Conservation (phyloP, 169 alveolate genomes). For the Ichthyophthirius multifiliis region DNA sequence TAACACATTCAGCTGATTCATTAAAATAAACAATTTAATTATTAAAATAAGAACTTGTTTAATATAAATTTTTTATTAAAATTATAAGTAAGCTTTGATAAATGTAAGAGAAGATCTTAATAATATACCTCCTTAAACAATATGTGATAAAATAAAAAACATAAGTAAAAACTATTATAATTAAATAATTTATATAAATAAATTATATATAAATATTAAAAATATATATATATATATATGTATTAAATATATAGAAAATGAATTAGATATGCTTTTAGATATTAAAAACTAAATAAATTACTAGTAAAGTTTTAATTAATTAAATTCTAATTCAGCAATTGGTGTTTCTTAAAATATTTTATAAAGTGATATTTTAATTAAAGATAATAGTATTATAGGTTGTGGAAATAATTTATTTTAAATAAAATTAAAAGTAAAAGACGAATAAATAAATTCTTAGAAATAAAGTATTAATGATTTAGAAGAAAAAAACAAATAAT, state of each 20-base stretch:
- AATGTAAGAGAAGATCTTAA: neutral
- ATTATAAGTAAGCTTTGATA: neutral
- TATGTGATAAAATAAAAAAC: neutral
- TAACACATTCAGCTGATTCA: conserved; percentile 14
- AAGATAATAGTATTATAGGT: neutral
- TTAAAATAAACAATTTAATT: neutral
- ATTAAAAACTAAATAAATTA: neutral
- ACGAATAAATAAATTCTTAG: neutral
- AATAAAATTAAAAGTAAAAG: neutral
- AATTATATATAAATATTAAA: neutral
- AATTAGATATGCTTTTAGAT: neutral
- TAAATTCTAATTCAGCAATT: neutral
- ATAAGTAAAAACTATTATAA: neutral
- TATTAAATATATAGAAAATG: no score
- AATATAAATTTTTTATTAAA: neutral
- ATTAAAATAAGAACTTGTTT: neutral
- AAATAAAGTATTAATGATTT: neutral
- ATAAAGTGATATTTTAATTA: neutral
- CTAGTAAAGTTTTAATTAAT: neutral
- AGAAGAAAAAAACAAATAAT: neutral
- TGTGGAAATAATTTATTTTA: neutral
- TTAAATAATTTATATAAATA: neutral
- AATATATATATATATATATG: no score
- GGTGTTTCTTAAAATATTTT: neutral
- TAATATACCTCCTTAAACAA: neutral